phyloP scores from a whole-genome alignment of 2,329 filamentous ascomycete genomes.

The Neopestalotiopsis clavispora region DNA sequence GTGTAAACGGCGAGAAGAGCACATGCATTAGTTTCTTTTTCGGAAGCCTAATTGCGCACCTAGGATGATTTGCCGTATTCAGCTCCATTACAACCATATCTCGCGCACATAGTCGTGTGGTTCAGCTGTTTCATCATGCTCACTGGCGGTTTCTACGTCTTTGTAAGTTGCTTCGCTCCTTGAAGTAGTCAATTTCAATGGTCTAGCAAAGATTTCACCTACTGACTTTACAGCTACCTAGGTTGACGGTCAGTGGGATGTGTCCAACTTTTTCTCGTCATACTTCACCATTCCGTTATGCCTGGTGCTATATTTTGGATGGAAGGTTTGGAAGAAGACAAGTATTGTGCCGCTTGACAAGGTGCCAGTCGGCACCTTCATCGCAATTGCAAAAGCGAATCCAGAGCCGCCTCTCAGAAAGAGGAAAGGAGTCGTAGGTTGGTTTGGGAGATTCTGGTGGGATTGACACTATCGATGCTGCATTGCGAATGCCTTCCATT shows the following conservation, averaged over 20 bases:
- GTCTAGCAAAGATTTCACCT: background rate
- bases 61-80: slow-evolving; percentile 29
- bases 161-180: background rate
- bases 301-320: slow-evolving; percentile 24
- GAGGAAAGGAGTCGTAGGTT: slow-evolving; percentile 4
- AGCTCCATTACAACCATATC: slow-evolving; percentile 33
- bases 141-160: slow-evolving; percentile 34
- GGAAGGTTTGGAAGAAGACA: slow-evolving; percentile 21
- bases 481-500: too few relatives aligned
- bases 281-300: slow-evolving; percentile 41
- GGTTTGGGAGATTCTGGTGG: slow-evolving; percentile 15
- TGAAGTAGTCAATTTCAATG: background rate
- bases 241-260: slow-evolving; percentile 38
- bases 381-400: slow-evolving; percentile 19
- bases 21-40: background rate
- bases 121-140: slow-evolving; percentile 27
- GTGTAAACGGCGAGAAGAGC: background rate
- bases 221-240: background rate
- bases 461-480: background rate
- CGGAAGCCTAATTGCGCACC: background rate
- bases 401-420: slow-evolving; percentile 15
- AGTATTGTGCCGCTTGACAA: slow-evolving; percentile 19
- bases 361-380: slow-evolving; percentile 15
- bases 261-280: slow-evolving; percentile 34
- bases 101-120: slow-evolving; percentile 27